Percentiles rank a stretch among this genome's conserved stretches.
phyloP scores from a whole-genome alignment of 139 green algal species.

The Mesostigma viride region DNA sequence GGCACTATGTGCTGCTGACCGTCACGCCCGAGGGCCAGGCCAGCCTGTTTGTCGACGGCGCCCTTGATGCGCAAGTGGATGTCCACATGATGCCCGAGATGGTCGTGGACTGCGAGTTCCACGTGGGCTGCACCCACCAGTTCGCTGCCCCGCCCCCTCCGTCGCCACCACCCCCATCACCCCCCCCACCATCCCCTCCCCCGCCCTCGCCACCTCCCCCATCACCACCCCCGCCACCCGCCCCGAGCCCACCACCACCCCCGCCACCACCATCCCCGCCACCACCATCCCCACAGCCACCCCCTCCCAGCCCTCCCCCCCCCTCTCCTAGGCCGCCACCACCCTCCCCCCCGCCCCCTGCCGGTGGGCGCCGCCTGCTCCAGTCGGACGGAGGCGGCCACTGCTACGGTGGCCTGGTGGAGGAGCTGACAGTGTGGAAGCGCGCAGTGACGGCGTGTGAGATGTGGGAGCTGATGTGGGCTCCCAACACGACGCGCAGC shows the following conservation, averaged over 20 bases:
- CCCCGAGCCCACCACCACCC: no score
- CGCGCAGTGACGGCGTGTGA: slow-evolving; percentile 11
- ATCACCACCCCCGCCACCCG: no score
- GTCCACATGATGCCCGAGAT: neutral
- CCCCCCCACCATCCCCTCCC: no score
- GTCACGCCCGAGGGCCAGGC: neutral
- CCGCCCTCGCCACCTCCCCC: neutral
- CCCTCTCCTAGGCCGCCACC: neutral
- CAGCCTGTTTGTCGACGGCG: neutral
- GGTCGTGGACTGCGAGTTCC: neutral
- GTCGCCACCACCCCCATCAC: neutral
- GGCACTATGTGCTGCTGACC: neutral
- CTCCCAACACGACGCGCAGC: slow-evolving; percentile 10
- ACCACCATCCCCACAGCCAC: neutral
- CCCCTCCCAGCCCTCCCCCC: no score
- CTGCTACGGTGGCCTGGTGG: slow-evolving; percentile 10
- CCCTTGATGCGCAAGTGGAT: neutral
- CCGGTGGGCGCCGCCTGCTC: neutral
- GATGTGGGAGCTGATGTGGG: slow-evolving; percentile 16
- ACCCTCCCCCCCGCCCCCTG: neutral
- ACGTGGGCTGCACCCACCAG: neutral
- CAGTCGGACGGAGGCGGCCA: neutral
- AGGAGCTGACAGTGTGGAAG: slow-evolving; percentile 18
- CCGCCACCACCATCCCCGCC: neutral
- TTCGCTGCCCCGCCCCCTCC: neutral